Percentiles rank a stretch among this genome's conserved stretches.
Evolutionary conservation across 78 protist genomes (phyloP).

Genomic region (Cavenderia fasciculata): DNA sequence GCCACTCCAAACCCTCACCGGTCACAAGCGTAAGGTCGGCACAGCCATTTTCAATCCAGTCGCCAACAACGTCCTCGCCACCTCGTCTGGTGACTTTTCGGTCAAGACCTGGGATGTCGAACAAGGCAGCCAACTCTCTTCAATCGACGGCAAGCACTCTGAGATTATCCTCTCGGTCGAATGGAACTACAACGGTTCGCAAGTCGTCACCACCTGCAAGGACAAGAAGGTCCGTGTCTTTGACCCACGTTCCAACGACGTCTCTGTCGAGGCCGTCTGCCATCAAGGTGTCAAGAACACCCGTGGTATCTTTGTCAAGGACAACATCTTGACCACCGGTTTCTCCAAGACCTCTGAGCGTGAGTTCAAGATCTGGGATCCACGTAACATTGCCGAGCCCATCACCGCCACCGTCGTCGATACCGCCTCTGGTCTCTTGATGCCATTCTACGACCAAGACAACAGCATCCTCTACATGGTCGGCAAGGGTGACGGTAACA

Average conservation of each 20-base stretch:
- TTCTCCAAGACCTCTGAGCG: conserved; percentile 92
- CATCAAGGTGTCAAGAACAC: conserved; percentile 95
- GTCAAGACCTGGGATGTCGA: conserved; percentile 95
- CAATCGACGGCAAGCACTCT: conserved; percentile 66
- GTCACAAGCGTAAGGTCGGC: conserved; percentile 95
- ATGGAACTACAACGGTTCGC: conserved; percentile 94
- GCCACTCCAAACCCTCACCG: conserved; percentile 85
- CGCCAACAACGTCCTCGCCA: conserved; percentile 93
- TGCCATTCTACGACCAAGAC: conserved; percentile 95
- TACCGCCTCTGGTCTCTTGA: conserved; percentile 90
- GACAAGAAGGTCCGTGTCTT: conserved; percentile 95
- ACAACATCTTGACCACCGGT: conserved; percentile 91
- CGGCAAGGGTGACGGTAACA: conserved; percentile 99
- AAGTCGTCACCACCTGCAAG: conserved; percentile 88
- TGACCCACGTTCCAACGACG: conserved; percentile 88
- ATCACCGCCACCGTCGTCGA: conserved; percentile 80
- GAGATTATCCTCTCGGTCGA: conserved; percentile 87
- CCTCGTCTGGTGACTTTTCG: conserved; percentile 88
- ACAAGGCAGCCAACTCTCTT: conserved; percentile 69
- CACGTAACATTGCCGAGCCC: conserved; percentile 73
- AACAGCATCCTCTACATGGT: conserved; percentile 91
- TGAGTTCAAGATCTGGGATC: conserved; percentile 88
- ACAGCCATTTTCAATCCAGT: conserved; percentile 90
- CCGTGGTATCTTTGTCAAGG: conserved; percentile 84
- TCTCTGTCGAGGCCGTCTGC: conserved; percentile 67